Base-by-base conservation (phyloP, 2,329 filamentous ascomycete species). In the Periconia digitata region DNA sequence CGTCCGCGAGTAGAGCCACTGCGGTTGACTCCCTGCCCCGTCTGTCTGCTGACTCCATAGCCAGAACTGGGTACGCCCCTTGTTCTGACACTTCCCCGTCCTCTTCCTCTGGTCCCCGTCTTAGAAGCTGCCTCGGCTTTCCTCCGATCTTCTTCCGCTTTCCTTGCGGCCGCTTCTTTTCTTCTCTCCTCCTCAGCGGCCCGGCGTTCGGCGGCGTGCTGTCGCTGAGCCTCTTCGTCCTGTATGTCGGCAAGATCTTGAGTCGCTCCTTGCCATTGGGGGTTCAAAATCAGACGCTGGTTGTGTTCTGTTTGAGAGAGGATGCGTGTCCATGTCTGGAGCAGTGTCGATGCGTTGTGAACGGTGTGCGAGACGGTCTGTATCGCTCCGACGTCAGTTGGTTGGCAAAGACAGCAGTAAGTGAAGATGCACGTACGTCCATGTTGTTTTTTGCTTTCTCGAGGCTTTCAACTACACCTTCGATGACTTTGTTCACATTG, bases 301-400 rank as follows among this genome's bases (percentile, higher is more conserved):
- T 95, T 97, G 73, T 99, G 94, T 73, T 99, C 94, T 4, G 94
- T 96, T 72, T 99, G 94, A 6, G 90, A 94, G 12, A 99, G 82
- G 57, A 99, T 96, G 44, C 91, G 86, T 8, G 91, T 95, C 92
- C 92, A 99, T 15, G 92, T 95, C 62, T 95, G 91, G 24, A 99
- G 84, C 13, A 99, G 82, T 1, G 88, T 89, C 13, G 92, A 95
- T 3, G 94, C 91, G 46, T 92, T 92, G 57, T 82, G 82, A 36
- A 97, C 91, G 3, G 94, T 96, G 53, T 82, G 82, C 45, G 87
- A 87, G 29, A 97, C 92, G 20, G 87, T 95, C 88, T 89, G 54
- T 8, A 16, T 27, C 2, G n/a, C 12, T 32, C 6, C 24, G 10
- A 18, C 1, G 38, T 66, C 24, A 62, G 51, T 39, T 23, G 17